A percentile compares a stretch with the other conserved stretches of the same genome.
Conservation (phyloP, 2,329 filamentous ascomycete species). For the Fusarium phyllophilum region DNA sequence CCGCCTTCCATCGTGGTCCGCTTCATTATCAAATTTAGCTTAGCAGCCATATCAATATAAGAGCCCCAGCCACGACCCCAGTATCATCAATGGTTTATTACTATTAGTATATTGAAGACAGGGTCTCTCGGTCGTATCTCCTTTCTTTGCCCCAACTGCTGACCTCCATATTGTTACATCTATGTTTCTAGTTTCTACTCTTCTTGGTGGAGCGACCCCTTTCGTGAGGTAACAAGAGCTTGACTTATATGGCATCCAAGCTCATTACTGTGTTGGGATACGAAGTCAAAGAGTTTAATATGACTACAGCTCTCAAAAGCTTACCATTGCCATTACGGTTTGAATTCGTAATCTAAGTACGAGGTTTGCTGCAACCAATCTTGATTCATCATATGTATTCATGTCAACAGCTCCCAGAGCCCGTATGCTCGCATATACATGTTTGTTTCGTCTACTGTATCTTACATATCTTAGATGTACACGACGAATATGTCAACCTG, state of each 20-base stretch:
- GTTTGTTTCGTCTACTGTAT: conserved; percentile 35
- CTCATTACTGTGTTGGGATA: not conserved
- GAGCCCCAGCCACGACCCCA: conserved; percentile 27
- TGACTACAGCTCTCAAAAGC: not conserved
- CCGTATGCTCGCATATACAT: conserved; percentile 12
- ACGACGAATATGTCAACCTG: conserved; percentile 26
- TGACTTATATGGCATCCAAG: conserved; percentile 7
- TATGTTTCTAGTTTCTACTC: not conserved
- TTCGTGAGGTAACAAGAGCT: not conserved
- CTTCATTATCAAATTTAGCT: conserved; percentile 28
- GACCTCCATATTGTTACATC: not conserved
- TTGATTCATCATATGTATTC: not conserved
- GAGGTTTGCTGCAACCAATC: not conserved
- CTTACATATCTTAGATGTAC: conserved; percentile 44
- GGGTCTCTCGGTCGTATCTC: conserved; percentile 19
- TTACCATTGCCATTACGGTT: not conserved
- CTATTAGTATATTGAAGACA: conserved; percentile 12
- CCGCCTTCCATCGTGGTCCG: not conserved
- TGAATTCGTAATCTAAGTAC: not conserved
- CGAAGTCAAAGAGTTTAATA: not conserved
- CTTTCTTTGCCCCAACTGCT: conserved; percentile 13
- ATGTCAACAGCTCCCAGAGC: not conserved
- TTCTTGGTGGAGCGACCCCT: conserved; percentile 12
- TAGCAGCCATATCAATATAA: conserved; percentile 27
- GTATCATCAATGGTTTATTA: conserved; percentile 20